Base-by-base conservation (phyloP, 2,329 filamentous ascomycete species). In the Leptosphaerulina australis region DNA sequence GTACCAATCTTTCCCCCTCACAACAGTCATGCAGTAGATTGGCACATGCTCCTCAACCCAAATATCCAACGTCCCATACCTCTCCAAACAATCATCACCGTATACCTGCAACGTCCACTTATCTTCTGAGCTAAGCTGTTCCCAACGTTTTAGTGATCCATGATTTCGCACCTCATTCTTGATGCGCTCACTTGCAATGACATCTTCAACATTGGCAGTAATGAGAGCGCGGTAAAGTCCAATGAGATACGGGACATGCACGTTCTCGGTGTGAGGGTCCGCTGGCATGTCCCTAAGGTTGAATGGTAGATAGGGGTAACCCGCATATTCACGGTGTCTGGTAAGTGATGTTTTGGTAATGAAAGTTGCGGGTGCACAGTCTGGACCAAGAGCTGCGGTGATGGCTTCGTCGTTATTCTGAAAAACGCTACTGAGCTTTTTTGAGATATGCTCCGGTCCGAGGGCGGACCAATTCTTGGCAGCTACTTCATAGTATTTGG, bases 31-130 rank as follows among this genome's bases (percentile, higher is more conserved):
- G 65, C 57, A 65, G 45, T 46, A 64, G 54, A 34, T 60, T 50
- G 41, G 73, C 34, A 69, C 60, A 5, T 46, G 49, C n/a, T 61
- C 52, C 11, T 45, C 38, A 44, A 46, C 44, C 63, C 65, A 69
- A 11, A 69, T 40, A 29, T 65, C 58, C 31, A 71, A 29, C 9
- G 58, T 51, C 1, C 67, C 67, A 58, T 55, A 69, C 25, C 22
- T 11, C 49, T 66, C 62, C 33, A 69, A 57, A 17, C 62, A 67
- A 50, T 68, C 66, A 5, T 67, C 66, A 1, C 53, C 58, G 33
- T 70, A 69, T 51, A 69, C 37, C 28, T 61, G 50, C 44, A 70
- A n/a, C 18, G 60, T 55, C 64, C 67, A 69, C 21, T 31, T 55
- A 1, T 69, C 54, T 48, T 65, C 59, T 2, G n/a, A 31, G 7